Evolutionary conservation across 2,329 filamentous ascomycete species (phyloP), one percentile per base, ranked within the genome.

Genomic region (Aspergillus niger): DNA sequence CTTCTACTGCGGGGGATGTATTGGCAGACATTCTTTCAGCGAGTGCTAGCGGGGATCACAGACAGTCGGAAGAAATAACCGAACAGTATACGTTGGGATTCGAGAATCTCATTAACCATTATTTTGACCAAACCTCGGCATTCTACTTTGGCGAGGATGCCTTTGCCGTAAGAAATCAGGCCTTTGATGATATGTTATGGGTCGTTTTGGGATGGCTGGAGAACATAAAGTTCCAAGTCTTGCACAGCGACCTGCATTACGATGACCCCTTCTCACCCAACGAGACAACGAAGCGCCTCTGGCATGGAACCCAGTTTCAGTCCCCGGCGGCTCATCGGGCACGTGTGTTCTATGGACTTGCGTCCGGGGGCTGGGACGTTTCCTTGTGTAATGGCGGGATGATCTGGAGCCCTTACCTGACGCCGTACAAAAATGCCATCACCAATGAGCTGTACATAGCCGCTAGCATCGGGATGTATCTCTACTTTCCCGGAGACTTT

Each of bases 181-280:
- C 94, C 0, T 96, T 89, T 73, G 94, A 97, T 72, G 94, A 98
- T 74, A 96, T 97, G 79, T 84, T 97, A 2, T 98, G 94, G 94
- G 92, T 97, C 1, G 92, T 96, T 2, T 82, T 98, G 39, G 91
- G 90, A 63, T 97, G 94, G 93, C 80, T 97, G 55, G 91, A 97
- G 72, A 86, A 86, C 52, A 85, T 92, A 64, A 88, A 90, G 66
- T 92, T 96, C 71, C 85, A 94, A 55, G 79, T 86, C 32, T 78
- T 83, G n/a, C 91, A 96, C 71, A 86, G 85, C 2, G 76, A 80
- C 2, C 73, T 86, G 17, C 87, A 91, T 72, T 90, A 89, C 68
- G 62, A 67, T 15, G 61, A 58, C 5, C 50, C 65, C 30, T 63
- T 64, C n/a, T 60, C 66, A 17, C 63, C 67, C 28, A 68, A 67